Percentiles rank a stretch among this genome's conserved stretches.
phyloP scores from a whole-genome alignment of 345 rosid genomes.

The Linum lewisii region DNA sequence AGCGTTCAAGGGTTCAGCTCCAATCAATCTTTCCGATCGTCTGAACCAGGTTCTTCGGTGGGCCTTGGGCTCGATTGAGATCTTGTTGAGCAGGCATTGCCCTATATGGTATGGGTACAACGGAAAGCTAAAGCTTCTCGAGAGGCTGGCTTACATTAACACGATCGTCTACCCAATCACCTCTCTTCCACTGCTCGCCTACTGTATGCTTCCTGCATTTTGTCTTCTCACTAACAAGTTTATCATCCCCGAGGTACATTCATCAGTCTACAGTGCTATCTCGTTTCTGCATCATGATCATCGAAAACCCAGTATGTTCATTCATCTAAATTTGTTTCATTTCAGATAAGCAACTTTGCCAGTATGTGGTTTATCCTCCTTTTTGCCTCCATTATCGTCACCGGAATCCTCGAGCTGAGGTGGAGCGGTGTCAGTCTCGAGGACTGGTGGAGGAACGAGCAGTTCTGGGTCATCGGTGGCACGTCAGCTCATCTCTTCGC shows the following conservation, averaged over 20 bases:
- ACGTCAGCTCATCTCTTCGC: conserved; percentile 98
- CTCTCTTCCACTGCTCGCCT: conserved; percentile 84
- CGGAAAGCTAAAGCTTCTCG: conserved; percentile 71
- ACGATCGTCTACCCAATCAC: conserved; percentile 96
- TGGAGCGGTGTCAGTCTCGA: conserved; percentile 96
- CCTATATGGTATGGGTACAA: conserved; percentile 98
- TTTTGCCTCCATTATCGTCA: conserved; percentile 68
- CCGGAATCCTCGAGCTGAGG: conserved; percentile 89
- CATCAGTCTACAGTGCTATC: too few relatives aligned
- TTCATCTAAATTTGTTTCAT: conserved; percentile 1
- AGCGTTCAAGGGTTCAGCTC: conserved; percentile 98
- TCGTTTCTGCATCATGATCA: neutral
- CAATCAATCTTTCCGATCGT: conserved; percentile 99
- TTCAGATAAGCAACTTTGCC: conserved; percentile 95
- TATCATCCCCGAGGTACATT: conserved; percentile 84
- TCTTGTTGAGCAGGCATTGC: conserved; percentile 95
- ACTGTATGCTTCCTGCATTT: conserved; percentile 89
- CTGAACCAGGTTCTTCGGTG: conserved; percentile 98
- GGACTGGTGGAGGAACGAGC: conserved; percentile 99
- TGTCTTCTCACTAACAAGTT: conserved; percentile 91
- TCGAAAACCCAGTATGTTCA: too few relatives aligned
- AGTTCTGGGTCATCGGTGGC: conserved; percentile 99
- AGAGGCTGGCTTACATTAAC: conserved; percentile 90
- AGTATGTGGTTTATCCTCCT: conserved; percentile 98
- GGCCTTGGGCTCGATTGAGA: conserved; percentile 98